A percentile compares a stretch with the other conserved stretches of the same genome.
Evolutionary conservation across 768 basidiomycete genomes (phyloP).

Genomic region (Mycena albidolilacea): DNA sequence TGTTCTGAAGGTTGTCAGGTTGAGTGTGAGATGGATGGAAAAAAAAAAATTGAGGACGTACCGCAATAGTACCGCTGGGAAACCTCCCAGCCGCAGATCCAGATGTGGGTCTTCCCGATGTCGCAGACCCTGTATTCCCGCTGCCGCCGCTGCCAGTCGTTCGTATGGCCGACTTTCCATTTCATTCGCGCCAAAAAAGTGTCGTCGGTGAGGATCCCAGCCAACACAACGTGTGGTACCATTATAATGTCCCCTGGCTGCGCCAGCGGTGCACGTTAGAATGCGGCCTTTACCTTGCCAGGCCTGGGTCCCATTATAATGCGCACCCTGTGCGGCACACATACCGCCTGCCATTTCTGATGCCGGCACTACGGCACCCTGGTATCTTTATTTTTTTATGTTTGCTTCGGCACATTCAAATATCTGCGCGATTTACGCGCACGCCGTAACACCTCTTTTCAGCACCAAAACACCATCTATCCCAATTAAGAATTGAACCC

Average conservation of each 20-base stretch:
- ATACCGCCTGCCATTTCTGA: neutral
- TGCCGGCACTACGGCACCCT: constrained; percentile 11
- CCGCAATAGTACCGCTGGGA: no score
- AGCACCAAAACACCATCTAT: neutral
- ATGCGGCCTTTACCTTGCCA: neutral
- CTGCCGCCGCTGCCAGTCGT: no score
- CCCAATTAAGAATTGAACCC: neutral
- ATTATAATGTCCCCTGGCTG: constrained; percentile 12
- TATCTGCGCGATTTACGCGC: neutral
- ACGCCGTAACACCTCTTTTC: neutral
- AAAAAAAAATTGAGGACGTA: no score
- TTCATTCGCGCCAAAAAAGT: no score
- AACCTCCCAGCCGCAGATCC: no score
- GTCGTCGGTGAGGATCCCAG: no score
- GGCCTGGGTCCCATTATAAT: constrained; percentile 6
- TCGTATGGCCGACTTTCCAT: no score
- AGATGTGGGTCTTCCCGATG: no score
- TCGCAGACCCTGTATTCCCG: no score
- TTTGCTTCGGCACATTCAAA: neutral
- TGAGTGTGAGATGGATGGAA: no score
- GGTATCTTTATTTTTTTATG: neutral
- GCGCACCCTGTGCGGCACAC: neutral
- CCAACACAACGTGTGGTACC: neutral
- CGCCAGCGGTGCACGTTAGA: constrained; percentile 6
- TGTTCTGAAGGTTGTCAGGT: no score